Base-by-base conservation (phyloP, 331 rosid genomes). In the Pyrus hybrid region DNA sequence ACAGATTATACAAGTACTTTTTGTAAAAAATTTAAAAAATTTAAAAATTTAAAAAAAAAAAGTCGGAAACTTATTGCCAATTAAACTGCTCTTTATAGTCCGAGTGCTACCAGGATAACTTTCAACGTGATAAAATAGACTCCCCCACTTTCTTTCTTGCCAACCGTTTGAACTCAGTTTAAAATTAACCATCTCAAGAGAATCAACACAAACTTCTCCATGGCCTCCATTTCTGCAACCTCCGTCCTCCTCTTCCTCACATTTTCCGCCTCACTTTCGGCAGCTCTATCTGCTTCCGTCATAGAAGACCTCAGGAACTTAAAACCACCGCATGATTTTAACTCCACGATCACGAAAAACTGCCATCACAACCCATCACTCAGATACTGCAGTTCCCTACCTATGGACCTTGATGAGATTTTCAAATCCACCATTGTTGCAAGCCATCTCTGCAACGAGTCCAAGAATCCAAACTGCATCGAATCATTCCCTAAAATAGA, bases 391-490 rank as follows among this genome's bases (percentile, higher is more conserved):
- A 83, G 26, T 18, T 79, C 86, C 35, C 78, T 85, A 30, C 85
- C 89, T 4, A 76, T 73, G 82, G 76, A 86, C 79, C 76, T 89
- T 26, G 81, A 71, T 72, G 91, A 91, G 75, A 83, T 91, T 58
- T 91, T 91, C 88, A 91, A 87, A 58, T 84, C 68, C 57, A 85
- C 89, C 73, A 87, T 89, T 67, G 93, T 91, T 28, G 92, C 93
- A 56, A 86, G 92, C 73, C 92, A 87, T 81, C 89, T 91, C 22
- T 91, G 92, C 83, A 91, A 89, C 29, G 92, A 89, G 66, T 91
- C 93, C 8, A 83, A 77, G 65, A 89, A 89, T 63, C 92, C 92
- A 4, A 83, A 83, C 68, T 91, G 97, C 5, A 82, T 80, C 4
- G 91, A 91, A 7, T 77, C 93, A 2, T 91, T 91, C 78, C 86